Evolutionary conservation across 2,329 filamentous ascomycete species (phyloP), one percentile per base, ranked within the genome.

Genomic region (Clonostachys chloroleuca): DNA sequence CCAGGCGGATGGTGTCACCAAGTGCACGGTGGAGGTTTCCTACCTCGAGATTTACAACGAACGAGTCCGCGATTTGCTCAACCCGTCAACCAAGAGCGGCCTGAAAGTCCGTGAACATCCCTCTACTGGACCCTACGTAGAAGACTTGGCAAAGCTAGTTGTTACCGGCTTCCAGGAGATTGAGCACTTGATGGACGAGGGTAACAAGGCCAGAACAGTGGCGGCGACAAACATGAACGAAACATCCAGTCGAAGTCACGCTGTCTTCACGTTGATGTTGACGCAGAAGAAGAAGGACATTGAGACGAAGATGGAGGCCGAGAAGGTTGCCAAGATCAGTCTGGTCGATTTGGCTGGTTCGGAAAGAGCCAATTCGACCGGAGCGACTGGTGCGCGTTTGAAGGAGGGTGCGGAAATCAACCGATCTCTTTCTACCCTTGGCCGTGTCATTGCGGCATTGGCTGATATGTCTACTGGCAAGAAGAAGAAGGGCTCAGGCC

Each of bases 141-240:
- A 99, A 68, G 94, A 99, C 73, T 76, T 99, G 59, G 92, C 95
- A 52, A 97, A 99, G 66, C 73, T 99, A 50, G 89, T 94, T 2
- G 94, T 99, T 39, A 83, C 90, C 56, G 92, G 90, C 50, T 97
- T 99, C 64, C 78, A 86, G 47, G 95, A 99, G 64, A 97, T 99
- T 55, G 94, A 99, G 61, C 86, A 96, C 62, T 73, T 99, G 59
- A 99, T 99, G 94, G 94, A 99, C 63, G 92, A 97, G 69, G 94
- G 94, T 60, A 99, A 99, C 75, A 99, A 99, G 70, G 94, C 94
- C 34, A 81, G 94, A 75, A 99, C 94, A 1, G 94, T 99, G 37
- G 94, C 94, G 4, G 94, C 94, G 8, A 99, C 94, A 37, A 99
- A 97, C 78, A 99, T 99, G 94, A 99, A 99, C 75, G 94, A 97